phyloP scores from a whole-genome alignment of 306 rosid genomes.

The Cotoneaster glaucophyllus region DNA sequence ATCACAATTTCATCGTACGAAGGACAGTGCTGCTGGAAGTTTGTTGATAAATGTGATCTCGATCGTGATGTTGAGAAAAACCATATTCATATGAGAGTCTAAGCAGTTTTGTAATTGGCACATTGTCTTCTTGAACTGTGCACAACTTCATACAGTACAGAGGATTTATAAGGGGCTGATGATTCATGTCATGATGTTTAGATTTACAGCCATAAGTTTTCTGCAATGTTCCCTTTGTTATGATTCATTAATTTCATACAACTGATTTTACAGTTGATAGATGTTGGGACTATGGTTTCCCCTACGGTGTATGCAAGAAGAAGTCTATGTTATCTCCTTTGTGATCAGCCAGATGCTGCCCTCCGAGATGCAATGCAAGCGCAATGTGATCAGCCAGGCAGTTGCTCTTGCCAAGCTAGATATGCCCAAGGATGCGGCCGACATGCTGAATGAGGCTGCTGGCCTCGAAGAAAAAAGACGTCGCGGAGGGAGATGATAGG shows the following conservation, averaged over 20 bases:
- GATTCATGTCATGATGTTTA: neutral
- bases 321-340: slow-evolving; percentile 61
- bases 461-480: slow-evolving; percentile 58
- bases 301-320: slow-evolving; percentile 67
- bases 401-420: slow-evolving; percentile 81
- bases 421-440: slow-evolving; percentile 70
- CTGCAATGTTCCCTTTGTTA: neutral
- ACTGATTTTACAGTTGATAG: slow-evolving; percentile 41
- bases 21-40: neutral
- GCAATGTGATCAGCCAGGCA: slow-evolving; percentile 70
- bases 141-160: neutral
- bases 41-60: neutral
- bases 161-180: neutral
- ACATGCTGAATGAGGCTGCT: slow-evolving; percentile 69
- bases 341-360: slow-evolving; percentile 80
- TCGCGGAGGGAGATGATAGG: slow-evolving; percentile 31
- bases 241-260: neutral
- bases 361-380: slow-evolving; percentile 85
- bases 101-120: neutral
- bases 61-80: neutral
- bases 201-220: neutral
- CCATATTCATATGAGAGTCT: neutral
- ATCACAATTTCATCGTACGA: neutral
- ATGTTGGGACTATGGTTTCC: slow-evolving; percentile 66
- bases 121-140: neutral